Evolutionary conservation across 2,329 filamentous ascomycete species (phyloP).

Genomic region (Aspergillus tamarii): DNA sequence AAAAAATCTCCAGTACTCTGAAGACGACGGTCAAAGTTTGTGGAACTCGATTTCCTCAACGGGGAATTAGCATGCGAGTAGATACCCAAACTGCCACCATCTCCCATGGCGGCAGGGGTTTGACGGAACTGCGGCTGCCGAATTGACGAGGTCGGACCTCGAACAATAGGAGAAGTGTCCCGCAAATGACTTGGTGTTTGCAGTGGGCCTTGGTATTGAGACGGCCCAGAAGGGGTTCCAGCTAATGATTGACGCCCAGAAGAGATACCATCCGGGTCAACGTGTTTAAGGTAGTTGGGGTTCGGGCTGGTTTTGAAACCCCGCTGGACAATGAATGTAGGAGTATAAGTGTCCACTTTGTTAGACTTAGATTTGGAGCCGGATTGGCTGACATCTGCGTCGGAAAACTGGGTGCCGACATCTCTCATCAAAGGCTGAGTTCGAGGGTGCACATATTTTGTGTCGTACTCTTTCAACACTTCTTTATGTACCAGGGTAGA

Average conservation of each 20-base stretch:
- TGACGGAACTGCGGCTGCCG: conserved; percentile 59
- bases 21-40: conserved; percentile 50
- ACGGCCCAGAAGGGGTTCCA: conserved; percentile 47
- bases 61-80: conserved; percentile 81
- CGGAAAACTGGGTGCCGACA: conserved; percentile 76
- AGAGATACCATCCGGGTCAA: conserved; percentile 65
- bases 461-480: conserved; percentile 93
- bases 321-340: conserved; percentile 68
- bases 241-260: conserved; percentile 44
- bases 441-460: conserved; percentile 88
- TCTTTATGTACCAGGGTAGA: conserved; percentile 82
- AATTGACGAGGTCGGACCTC: conserved; percentile 49
- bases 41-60: conserved; percentile 74
- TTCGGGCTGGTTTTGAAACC: conserved; percentile 83
- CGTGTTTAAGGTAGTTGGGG: conserved; percentile 73
- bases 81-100: conserved; percentile 79
- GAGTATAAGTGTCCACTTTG: conserved; percentile 65
- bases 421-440: conserved; percentile 79
- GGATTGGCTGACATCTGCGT: conserved; percentile 39
- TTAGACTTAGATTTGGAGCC: conserved; percentile 49
- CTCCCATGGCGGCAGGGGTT: conserved; percentile 49
- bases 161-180: conserved; percentile 50
- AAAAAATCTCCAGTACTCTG: conserved; percentile 45
- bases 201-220: conserved; percentile 34
- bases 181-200: conserved; percentile 51